These are phyloP conservation scores for Wakefieldia striispora DNA, from an alignment of 768 basidiomycete genomes.

Conservation along the genomic window DNA sequence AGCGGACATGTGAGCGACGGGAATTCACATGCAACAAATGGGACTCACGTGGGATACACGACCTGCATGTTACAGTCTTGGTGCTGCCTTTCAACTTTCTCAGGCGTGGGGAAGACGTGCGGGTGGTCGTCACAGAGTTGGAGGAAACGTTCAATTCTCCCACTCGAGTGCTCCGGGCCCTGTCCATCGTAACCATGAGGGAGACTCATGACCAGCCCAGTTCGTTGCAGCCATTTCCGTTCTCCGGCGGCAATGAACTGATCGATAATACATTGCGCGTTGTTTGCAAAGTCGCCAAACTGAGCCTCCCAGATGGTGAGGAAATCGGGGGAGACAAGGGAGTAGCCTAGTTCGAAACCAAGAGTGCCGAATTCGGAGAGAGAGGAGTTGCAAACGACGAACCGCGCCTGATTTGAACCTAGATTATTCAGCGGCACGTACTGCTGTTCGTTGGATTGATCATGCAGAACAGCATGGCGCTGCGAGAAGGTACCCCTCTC, in stretches of 20 bases:
- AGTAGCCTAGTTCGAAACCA: conserved; percentile 98
- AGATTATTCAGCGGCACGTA: conserved; percentile 90
- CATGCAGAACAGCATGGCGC: conserved; percentile 94
- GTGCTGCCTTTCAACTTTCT: conserved; percentile 92
- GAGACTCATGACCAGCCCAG: conserved; percentile 82
- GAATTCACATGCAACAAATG: background rate
- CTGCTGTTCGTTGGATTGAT: conserved; percentile 89
- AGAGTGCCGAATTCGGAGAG: conserved; percentile 93
- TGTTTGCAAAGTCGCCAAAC: conserved; percentile 98
- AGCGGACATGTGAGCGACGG: conserved; percentile 10
- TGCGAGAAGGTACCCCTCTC: conserved; percentile 99
- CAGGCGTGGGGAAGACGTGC: conserved; percentile 77
- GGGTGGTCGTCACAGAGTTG: conserved; percentile 99
- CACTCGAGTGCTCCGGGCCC: conserved; percentile 97
- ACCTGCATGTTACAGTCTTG: conserved; percentile 99
- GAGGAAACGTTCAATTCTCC: conserved; percentile 92
- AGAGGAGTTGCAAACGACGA: conserved; percentile 95
- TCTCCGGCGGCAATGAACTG: conserved; percentile 98
- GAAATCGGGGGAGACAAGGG: conserved; percentile 89
- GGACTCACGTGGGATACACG: conserved; percentile 87
- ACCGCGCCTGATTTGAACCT: conserved; percentile 82
- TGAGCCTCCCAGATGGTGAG: conserved; percentile 99
- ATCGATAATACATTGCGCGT: conserved; percentile 96
- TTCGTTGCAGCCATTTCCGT: conserved; percentile 95
- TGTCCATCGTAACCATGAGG: conserved; percentile 99